Evolutionary conservation across 164 flowering plant genomes (phyloP), one percentile per base, ranked within the genome.

Genomic region (Chloranthus sessilifolius): DNA sequence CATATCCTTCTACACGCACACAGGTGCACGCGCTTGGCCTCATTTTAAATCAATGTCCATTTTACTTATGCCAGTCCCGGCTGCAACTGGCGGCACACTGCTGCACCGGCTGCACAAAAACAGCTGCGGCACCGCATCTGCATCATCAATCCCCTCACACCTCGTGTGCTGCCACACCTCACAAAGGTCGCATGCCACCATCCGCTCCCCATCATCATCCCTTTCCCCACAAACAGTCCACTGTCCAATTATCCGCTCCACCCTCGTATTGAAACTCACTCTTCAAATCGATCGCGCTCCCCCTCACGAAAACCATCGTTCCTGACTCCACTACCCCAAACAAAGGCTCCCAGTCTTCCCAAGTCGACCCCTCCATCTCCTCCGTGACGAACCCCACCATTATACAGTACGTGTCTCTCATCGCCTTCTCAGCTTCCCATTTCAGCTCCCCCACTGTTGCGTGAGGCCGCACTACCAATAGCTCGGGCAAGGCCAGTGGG

Each of bases 141-240:
- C 39, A 24, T 62, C 68, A 0, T 47, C 46, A 30, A 78, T 70
- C 33, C 80, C 81, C 0, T 34, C 59, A 47, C 87, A 81, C 29
- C 81, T 47, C 0, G 83, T 81, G 56, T 81, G 87, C 60, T 72
- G 87, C 87, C 87, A 78, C 40, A 74, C 72, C 55, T 72, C 77
- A 60, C 87, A 81, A 0, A 49, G 25, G 42, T 81, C 87, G 64
- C 87, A 81, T 0, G 80, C 79, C 50, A 81, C 55, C 83, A 81
- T 78, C 47, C 73, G 68, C 60, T 68, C 73, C 16, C 73, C 73
- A 16, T 68, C 73, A 41, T 65, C 70, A 33, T 61, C 69, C 50
- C 11, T 62, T 28, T 66, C 56, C 12, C 67, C 72, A n/a, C 72
- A 68, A 0, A 29, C 72, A 68, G 1, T 47, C 52, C 29, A 68